Base-by-base conservation (phyloP, 2,329 filamentous ascomycete genomes). In the Simplicillium sp. region DNA sequence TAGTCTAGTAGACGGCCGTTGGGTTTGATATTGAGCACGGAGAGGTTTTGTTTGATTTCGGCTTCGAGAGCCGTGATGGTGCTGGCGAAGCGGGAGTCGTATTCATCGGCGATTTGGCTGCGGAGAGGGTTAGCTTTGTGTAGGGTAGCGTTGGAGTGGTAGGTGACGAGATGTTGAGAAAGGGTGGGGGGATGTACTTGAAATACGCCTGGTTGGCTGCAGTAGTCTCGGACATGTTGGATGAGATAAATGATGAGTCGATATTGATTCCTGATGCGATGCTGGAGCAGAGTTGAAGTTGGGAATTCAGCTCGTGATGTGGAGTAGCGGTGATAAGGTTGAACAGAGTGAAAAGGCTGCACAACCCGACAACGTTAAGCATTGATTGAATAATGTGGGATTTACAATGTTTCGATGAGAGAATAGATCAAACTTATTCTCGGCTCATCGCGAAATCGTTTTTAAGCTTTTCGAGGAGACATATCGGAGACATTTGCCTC, bases 1-100 rank as follows among this genome's bases (percentile, higher is more conserved):
- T 88, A 89, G 55, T 89, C 84, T 2, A 88, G 65, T 15, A 87
- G 60, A 36, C 71, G 70, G 77, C 65, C 42, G 50, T 53, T 52
- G 50, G 63, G 39, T 34, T 50, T 50, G 28, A 76, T 70, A 34
- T 77, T 79, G 43, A 86, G 73, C 65, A 83, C 84, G 39, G 71
- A 65, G 6, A 73, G 65, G 28, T 70, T 68, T 4, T 58, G 58
- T 45, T 67, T 65, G 12, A 84, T 66, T 48, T 75, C 67, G 7
- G 67, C 57, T 16, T 73, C 67, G n/a, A 86, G 61, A 49, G 68
- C 65, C 29, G 63, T 58, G 36, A 76, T 65, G 11, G 71, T 66
- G 50, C 72, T 71, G 38, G 67, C 65, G 48, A 77, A 77, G 43
- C 70, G 73, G 32, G 58, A 53, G 50, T 84, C 78, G 38, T 59